Conservation (phyloP, 352 stramenopile species). For the Phytopythium kandeliae region DNA sequence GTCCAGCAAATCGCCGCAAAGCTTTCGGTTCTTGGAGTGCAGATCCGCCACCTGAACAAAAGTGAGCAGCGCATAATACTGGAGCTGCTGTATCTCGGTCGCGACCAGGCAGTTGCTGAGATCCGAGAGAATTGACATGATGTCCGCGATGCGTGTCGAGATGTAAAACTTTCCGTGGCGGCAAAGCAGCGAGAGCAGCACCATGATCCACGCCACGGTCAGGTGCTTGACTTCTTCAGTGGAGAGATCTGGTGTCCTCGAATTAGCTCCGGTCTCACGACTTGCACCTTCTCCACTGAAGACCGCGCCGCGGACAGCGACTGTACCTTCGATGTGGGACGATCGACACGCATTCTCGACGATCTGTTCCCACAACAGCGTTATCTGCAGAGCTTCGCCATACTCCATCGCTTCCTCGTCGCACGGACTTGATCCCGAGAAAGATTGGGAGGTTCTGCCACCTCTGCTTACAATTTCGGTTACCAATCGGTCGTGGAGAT, state of each 20-base stretch:
- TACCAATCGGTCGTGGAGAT: conserved; percentile 50
- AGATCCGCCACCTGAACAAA: conserved; percentile 50
- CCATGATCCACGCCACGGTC: conserved; percentile 29
- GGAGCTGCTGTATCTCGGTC: conserved; percentile 42
- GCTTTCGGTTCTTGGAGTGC: conserved; percentile 19
- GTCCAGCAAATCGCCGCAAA: conserved; percentile 26
- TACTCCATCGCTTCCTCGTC: not conserved
- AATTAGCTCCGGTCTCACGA: not conserved
- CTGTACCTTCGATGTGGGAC: not conserved
- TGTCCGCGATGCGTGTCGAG: conserved; percentile 43
- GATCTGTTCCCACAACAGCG: conserved; percentile 3
- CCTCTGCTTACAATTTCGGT: conserved; percentile 5
- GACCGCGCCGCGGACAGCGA: not conserved
- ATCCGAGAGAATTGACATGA: conserved; percentile 52
- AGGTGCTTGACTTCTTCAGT: not conserved
- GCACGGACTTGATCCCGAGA: not conserved
- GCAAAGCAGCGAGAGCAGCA: conserved; percentile 35
- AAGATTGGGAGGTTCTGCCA: not conserved
- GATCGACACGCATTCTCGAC: conserved; percentile 3
- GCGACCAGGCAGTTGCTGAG: conserved; percentile 32
- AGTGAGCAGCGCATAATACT: conserved; percentile 38
- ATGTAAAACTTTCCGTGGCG: conserved; percentile 53
- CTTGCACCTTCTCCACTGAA: not conserved
- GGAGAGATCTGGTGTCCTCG: not conserved
- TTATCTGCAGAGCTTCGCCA: not conserved